Base-by-base conservation (phyloP, 768 basidiomycete species). In the Neoboletus subvelutipes region DNA sequence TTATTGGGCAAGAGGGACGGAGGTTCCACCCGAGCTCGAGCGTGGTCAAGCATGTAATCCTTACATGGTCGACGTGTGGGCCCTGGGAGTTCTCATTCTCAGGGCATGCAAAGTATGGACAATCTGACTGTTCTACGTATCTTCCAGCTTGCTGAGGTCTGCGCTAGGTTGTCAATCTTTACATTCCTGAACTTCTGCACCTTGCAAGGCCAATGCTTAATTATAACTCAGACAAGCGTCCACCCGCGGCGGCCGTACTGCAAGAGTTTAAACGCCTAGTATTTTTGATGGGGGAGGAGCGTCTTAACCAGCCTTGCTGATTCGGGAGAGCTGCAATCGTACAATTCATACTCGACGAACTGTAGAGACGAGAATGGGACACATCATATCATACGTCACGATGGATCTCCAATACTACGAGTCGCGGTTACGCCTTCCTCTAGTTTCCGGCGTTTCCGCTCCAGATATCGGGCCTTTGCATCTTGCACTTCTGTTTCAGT, bases 51-150 rank as follows among this genome's bases (percentile, higher is more conserved):
- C 65, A 50, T 65, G 65, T 39, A 80, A 88, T 68, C 84, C 87
- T 5, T 90, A 82, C 67, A 88, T 87, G 71, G 73, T 87, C 9
- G 88, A 91, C 64, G 79, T 90, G 2, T 91, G 87, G 85, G 85
- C 86, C 15, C 70, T 89, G 31, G 89, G 77, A 20, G 74, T 87
- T 17, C 75, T 89, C 4, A 81, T 90, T 29, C 68, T 88, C 41
- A 80, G 83, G 22, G 82, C 82, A 41, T 85, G 83, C 74, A 81
- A 88, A 74, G 88, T 87, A 71, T 46, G 76, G 63, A 17, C 20
- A 36, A 31, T 41, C 8, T 20, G n/a, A n/a, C 12, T 45, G 11
- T 39, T 33, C n/a, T 24, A 6, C 52, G 5, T 31, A 13, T 51
- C 22, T 48, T 42, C 22, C 46, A 49, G 15, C n/a, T 22, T 46